These are phyloP conservation scores for Fusarium caatingaense DNA, from an alignment of 2,329 filamentous ascomycete genomes.

Conservation along the genomic window DNA sequence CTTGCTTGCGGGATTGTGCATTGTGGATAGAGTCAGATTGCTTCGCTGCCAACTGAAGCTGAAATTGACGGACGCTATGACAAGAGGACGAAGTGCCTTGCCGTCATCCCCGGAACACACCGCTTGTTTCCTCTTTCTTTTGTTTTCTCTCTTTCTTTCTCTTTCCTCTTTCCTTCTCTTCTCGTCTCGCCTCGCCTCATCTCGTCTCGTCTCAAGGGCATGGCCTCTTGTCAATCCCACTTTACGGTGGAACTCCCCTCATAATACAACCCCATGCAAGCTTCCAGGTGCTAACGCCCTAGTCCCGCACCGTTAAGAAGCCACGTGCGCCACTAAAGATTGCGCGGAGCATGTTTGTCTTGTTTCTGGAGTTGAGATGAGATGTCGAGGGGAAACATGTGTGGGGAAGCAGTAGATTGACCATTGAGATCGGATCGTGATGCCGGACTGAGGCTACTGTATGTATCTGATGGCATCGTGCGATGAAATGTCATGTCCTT, in stretches of 20 bases:
- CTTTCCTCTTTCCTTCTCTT: constrained; percentile 6
- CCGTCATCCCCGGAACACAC: constrained; percentile 29
- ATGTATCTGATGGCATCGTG: constrained; percentile 23
- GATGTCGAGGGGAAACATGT: constrained; percentile 30
- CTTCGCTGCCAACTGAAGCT: constrained; percentile 16
- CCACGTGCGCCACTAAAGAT: constrained; percentile 47
- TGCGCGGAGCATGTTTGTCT: constrained; percentile 23
- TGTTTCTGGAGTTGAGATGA: constrained; percentile 24
- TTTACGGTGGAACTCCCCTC: constrained; percentile 21
- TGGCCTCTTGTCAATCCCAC: constrained; percentile 6
- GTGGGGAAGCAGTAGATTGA: constrained; percentile 41
- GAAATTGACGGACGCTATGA: constrained; percentile 35
- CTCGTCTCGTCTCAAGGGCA: constrained; percentile 8
- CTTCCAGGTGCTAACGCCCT: constrained; percentile 37
- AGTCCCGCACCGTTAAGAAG: constrained; percentile 47
- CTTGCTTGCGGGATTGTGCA: background rate
- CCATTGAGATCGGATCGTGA: constrained; percentile 42
- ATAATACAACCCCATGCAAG: constrained; percentile 35
- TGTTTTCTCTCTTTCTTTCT: constrained; percentile 16
- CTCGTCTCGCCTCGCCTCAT: constrained; percentile 14
- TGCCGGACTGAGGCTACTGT: constrained; percentile 28
- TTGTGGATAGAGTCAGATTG: background rate
- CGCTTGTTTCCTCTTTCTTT: constrained; percentile 32
- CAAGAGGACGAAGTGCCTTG: constrained; percentile 11
- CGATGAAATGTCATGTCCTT: background rate